Conservation (phyloP, 2,329 filamentous ascomycete species). For the Alternaria panax region DNA sequence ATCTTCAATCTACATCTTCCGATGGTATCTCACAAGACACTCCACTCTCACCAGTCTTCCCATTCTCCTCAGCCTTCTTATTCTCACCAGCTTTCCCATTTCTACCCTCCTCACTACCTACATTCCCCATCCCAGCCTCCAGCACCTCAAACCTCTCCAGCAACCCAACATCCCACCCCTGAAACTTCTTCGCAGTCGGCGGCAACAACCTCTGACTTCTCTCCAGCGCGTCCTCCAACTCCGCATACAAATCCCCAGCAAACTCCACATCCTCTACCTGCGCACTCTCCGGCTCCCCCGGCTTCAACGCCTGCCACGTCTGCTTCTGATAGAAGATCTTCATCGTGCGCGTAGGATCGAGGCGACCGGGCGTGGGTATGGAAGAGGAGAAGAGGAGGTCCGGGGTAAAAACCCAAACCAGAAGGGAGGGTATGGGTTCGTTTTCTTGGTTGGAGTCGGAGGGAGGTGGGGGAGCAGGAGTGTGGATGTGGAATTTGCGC, state of each 20-base stretch:
- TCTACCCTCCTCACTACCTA: background rate
- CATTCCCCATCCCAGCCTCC: slow-evolving; percentile 16
- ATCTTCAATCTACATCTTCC: slow-evolving; percentile 10
- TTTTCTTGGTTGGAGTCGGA: background rate
- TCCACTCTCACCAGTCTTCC: background rate
- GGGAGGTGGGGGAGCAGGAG: background rate
- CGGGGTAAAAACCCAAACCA: slow-evolving; percentile 68
- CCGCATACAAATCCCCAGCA: slow-evolving; percentile 59
- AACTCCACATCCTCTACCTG: slow-evolving; percentile 62
- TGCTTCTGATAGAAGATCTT: slow-evolving; percentile 63
- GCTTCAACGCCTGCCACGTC: slow-evolving; percentile 31
- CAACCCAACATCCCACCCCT: slow-evolving; percentile 73
- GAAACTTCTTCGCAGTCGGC: slow-evolving; percentile 62
- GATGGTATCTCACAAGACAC: background rate
- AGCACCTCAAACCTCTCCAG: slow-evolving; percentile 61
- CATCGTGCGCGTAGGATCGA: slow-evolving; percentile 59
- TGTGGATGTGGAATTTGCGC: slow-evolving; percentile 64
- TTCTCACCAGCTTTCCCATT: background rate
- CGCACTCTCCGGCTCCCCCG: slow-evolving; percentile 49
- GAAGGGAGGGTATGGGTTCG: slow-evolving; percentile 30
- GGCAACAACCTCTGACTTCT: slow-evolving; percentile 64
- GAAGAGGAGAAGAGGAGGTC: slow-evolving; percentile 64
- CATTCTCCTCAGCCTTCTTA: background rate
- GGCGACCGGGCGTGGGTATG: slow-evolving; percentile 24
- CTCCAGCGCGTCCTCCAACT: slow-evolving; percentile 56